Percentiles rank a stretch among this genome's conserved stretches.
Conservation (phyloP, 1,284 basidiomycete genomes). For the Trichosporon sp. region DNA sequence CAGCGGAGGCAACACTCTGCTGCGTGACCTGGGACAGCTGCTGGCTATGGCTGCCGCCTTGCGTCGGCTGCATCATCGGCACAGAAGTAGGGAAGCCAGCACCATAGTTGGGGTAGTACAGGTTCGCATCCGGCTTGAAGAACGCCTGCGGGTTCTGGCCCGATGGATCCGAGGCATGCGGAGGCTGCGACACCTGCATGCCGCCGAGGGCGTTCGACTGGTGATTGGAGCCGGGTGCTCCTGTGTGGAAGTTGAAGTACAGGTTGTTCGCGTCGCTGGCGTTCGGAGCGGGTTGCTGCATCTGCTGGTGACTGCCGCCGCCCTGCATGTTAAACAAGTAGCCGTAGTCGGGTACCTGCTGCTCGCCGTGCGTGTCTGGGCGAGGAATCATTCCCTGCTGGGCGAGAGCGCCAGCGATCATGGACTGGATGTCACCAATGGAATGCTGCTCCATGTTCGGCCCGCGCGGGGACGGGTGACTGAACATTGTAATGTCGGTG, state of each 20-base stretch:
- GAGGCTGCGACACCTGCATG: background rate
- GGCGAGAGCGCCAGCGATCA: slow-evolving; percentile 29
- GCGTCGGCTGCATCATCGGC: slow-evolving; percentile 1
- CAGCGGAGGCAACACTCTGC: background rate
- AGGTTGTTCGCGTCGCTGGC: slow-evolving; percentile 17
- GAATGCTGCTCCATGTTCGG: slow-evolving; percentile 13
- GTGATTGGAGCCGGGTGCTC: background rate
- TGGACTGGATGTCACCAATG: slow-evolving; percentile 32
- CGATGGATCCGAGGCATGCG: slow-evolving; percentile 11
- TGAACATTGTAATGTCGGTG: slow-evolving; percentile 18
- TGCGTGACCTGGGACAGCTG: background rate
- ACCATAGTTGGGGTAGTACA: slow-evolving; percentile 6
- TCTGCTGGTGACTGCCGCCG: slow-evolving; percentile 13
- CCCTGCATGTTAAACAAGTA: slow-evolving; percentile 19
- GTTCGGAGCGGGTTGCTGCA: slow-evolving; percentile 1
- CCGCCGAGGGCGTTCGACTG: background rate
- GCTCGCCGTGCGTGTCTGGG: slow-evolving; percentile 1
- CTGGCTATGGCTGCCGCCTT: slow-evolving; percentile 4
- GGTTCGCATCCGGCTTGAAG: slow-evolving; percentile 16
- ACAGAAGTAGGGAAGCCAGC: background rate
- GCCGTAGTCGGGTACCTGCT: background rate
- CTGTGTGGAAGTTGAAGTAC: slow-evolving; percentile 14
- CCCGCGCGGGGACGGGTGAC: background rate
- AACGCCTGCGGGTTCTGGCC: background rate
- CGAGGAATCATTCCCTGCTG: slow-evolving; percentile 29